These are phyloP conservation scores for Lactuca sativa DNA, from an alignment of 129 eudicot species.

Conservation along the genomic window DNA sequence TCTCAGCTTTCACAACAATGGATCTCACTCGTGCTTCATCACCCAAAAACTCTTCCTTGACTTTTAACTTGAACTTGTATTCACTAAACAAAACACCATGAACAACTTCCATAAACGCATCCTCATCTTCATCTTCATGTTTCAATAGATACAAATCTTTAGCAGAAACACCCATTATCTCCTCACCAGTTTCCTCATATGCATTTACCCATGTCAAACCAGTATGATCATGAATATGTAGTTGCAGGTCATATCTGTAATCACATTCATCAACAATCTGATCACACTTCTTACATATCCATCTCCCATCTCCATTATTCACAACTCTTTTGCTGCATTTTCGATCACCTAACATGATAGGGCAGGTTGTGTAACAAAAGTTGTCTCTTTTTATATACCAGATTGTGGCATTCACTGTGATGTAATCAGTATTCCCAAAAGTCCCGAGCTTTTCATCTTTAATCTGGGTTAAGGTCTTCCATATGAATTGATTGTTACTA, in stretches of 20 bases:
- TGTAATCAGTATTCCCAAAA: slow-evolving; percentile 78
- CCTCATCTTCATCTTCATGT: slow-evolving; percentile 74
- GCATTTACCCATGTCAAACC: slow-evolving; percentile 75
- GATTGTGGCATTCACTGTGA: slow-evolving; percentile 61
- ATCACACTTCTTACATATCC: slow-evolving; percentile 91
- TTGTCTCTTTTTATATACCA: slow-evolving; percentile 52
- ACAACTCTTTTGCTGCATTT: slow-evolving; percentile 78
- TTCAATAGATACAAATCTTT: slow-evolving; percentile 62
- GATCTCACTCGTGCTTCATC: slow-evolving; percentile 77
- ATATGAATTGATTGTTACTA: slow-evolving; percentile 10
- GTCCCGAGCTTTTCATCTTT: slow-evolving; percentile 89
- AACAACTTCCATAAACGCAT: slow-evolving; percentile 47
- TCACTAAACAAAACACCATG: slow-evolving; percentile 43
- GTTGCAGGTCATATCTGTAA: slow-evolving; percentile 72
- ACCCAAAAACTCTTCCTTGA: slow-evolving; percentile 76
- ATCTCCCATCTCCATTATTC: slow-evolving; percentile 87
- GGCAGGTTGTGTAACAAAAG: slow-evolving; percentile 90
- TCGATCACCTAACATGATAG: slow-evolving; percentile 53
- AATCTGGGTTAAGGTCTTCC: slow-evolving; percentile 72
- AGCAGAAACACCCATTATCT: slow-evolving; percentile 73
- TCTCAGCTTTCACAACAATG: slow-evolving; percentile 63
- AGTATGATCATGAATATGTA: slow-evolving; percentile 85
- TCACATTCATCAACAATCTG: slow-evolving; percentile 71
- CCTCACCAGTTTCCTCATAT: slow-evolving; percentile 79
- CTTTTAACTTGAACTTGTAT: slow-evolving; percentile 65